Evolutionary conservation across 208 protist genomes (phyloP), one percentile per base, ranked within the genome.

Genomic region (Trypanosoma melophagium): DNA sequence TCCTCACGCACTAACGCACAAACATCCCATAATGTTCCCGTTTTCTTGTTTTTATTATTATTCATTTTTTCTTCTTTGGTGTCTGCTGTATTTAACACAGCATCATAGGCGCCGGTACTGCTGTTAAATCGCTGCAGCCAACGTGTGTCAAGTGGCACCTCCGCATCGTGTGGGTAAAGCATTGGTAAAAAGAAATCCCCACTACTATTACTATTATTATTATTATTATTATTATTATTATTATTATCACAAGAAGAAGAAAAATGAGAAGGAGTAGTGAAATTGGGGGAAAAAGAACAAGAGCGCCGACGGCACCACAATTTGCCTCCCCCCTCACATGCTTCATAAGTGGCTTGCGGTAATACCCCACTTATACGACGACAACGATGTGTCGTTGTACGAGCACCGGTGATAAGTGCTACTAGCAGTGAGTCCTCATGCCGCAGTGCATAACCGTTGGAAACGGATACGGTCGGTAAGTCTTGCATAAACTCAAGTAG

Each of bases 341-440:
- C 53, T 25, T 76, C 77, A 50, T 71, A 83, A 0, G 49, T 42
- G 0, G 49, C 59, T 10, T 72, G 47, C 12, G 71, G 71, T 41
- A 81, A 53, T 24, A 63, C 49, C 12, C 70, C 71, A 40, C 71
- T 66, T 9, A 61, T 28, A 16, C 74, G 66, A 0, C 77, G 77
- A 22, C 21, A 53, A 12, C 41, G 1, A 44, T 74, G 73, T 3
- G 71, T 83, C 0, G 56, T 71, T 14, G 67, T 79, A 13, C 77
- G 67, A 12, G 69, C 74, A 42, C 70, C 77, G 10, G 77, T 83
- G 22, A 87, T 80, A 47, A 79, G 71, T 12, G 45, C 60, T 41
- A 62, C 78, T 0, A 80, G 55, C 9, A 75, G 66, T 31, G 59
- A 61, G 5, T 49, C 52, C 5, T 41, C 4, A 7, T 1, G 21